A percentile compares a stretch with the other conserved stretches of the same genome.
These are phyloP conservation scores for Lasiosphaeria miniovina DNA, from an alignment of 495 filamentous ascomycete species.

Conservation along the genomic window DNA sequence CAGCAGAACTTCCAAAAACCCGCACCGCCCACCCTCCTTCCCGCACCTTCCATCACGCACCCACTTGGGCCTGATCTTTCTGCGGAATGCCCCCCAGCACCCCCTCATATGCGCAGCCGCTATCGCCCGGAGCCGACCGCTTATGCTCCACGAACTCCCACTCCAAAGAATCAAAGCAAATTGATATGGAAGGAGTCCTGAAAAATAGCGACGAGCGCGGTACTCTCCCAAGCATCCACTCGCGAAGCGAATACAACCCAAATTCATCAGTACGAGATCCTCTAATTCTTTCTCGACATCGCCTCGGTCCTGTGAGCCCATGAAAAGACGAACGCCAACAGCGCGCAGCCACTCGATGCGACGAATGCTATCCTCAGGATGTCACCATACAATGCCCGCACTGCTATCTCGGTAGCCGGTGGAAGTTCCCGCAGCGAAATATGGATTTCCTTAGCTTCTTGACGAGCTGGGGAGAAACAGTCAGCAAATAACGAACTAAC, in stretches of 20 bases:
- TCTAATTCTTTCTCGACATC: conserved; percentile 21
- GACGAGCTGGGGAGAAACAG: conserved; percentile 36
- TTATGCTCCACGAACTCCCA: too few species aligned
- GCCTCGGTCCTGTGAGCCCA: conserved; percentile 26
- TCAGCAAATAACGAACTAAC: background rate
- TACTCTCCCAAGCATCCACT: background rate
- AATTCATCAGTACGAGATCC: too few species aligned
- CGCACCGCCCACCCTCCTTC: too few species aligned
- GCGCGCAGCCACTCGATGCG: conserved; percentile 44
- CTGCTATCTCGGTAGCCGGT: conserved; percentile 45
- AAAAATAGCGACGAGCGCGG: too few species aligned
- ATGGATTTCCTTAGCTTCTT: conserved; percentile 54
- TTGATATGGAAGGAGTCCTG: too few species aligned
- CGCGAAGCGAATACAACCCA: too few species aligned
- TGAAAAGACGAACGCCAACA: conserved; percentile 32
- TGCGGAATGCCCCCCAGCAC: too few species aligned
- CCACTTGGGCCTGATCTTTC: too few species aligned
- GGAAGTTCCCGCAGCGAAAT: conserved; percentile 47
- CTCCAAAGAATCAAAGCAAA: too few species aligned
- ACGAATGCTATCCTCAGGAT: conserved; percentile 48
- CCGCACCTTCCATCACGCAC: background rate
- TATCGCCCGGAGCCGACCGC: too few species aligned
- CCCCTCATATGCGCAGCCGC: too few species aligned
- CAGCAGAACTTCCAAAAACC: too few species aligned
- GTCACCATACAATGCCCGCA: conserved; percentile 47